Conservation (phyloP, 1,139 yeast species). For the Sugiyamaella sp. region DNA sequence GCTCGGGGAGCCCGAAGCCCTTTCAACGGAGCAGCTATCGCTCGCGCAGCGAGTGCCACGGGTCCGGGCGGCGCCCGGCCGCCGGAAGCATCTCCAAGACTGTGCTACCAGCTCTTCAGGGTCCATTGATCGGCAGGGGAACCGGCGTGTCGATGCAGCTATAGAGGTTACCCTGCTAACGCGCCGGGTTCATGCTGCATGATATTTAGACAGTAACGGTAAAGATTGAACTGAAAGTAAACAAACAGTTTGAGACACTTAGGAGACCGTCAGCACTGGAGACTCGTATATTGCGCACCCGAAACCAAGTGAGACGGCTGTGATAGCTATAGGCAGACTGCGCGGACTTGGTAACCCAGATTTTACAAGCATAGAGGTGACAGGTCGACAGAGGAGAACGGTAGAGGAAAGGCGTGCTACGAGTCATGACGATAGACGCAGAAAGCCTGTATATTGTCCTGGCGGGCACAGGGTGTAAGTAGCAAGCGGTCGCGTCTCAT, state of each 20-base stretch:
- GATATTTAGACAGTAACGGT: constrained; percentile 4
- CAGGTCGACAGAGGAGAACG: not conserved
- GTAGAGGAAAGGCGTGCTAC: not conserved
- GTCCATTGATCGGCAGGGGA: no score
- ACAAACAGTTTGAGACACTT: constrained; percentile 11
- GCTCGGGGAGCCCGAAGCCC: no score
- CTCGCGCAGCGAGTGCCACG: no score
- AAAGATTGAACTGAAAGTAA: not conserved
- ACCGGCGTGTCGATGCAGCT: not conserved
- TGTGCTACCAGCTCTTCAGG: not conserved
- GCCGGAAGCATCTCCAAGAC: no score
- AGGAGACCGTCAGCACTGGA: not conserved
- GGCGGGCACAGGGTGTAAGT: constrained; percentile 26
- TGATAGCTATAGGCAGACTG: not conserved
- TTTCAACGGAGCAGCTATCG: no score
- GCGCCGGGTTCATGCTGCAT: not conserved
- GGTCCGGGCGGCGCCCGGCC: no score
- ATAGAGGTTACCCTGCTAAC: constrained; percentile 7
- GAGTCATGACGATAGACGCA: constrained; percentile 29
- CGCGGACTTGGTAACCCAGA: no score
- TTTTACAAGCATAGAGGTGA: not conserved
- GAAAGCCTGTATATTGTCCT: constrained; percentile 27
- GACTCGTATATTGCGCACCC: not conserved
- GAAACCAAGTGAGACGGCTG: not conserved
- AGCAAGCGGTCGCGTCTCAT: not conserved